Evolutionary conservation across 305 asterid genomes (phyloP).

Genomic region (Euphrasia arctica): DNA sequence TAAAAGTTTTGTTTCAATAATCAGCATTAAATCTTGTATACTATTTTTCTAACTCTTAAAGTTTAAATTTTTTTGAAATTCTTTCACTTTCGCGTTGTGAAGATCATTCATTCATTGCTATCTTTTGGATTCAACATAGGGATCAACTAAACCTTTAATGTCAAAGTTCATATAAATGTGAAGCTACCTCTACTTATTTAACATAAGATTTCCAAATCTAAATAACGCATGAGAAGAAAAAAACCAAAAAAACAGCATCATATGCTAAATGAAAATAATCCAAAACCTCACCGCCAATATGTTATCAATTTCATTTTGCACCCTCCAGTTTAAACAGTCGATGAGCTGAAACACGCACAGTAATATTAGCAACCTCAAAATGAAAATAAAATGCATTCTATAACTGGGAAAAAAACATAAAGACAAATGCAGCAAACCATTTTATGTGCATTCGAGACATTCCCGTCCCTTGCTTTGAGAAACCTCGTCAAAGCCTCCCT

Average conservation of each 20-base stretch:
- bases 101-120: too few species aligned
- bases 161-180: too few species aligned
- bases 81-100: too few species aligned
- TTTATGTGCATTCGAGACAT: slow-evolving; percentile 58
- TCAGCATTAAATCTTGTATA: slow-evolving; percentile 69
- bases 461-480: slow-evolving; percentile 89
- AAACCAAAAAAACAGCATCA: neutral
- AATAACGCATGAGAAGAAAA: neutral
- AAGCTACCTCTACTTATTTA: neutral
- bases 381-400: slow-evolving; percentile 9
- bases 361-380: neutral
- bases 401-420: neutral
- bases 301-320: slow-evolving; percentile 69
- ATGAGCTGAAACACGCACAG: slow-evolving; percentile 39
- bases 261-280: slow-evolving; percentile 4
- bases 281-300: slow-evolving; percentile 65
- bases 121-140: too few species aligned
- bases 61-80: too few species aligned
- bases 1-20: slow-evolving; percentile 8
- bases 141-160: too few species aligned
- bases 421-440: slow-evolving; percentile 51
- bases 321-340: slow-evolving; percentile 86
- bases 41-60: slow-evolving; percentile 29
- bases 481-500: slow-evolving; percentile 67
- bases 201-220: neutral